Evolutionary conservation across 495 filamentous ascomycete genomes (phyloP).

Genomic region (Staphylotrichum tortipilum): DNA sequence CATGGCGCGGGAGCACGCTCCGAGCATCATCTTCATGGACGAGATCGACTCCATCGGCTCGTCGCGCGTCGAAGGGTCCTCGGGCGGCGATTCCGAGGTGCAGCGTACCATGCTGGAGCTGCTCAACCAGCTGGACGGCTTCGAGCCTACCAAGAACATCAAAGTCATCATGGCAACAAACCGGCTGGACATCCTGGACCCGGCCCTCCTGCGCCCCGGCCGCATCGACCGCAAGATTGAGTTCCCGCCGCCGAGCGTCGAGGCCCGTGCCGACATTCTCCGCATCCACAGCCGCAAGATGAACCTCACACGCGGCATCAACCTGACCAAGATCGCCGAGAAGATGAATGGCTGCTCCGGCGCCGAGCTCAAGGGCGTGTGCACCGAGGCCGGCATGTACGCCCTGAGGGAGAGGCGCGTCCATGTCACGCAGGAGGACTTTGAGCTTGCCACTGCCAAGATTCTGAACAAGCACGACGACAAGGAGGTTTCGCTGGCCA

Average conservation of each 20-base stretch:
- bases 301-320: conserved; percentile 97
- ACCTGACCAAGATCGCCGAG: conserved; percentile 95
- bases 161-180: conserved; percentile 99
- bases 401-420: conserved; percentile 89
- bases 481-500: conserved; percentile 60
- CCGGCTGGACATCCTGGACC: conserved; percentile 92
- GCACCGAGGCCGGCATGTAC: conserved; percentile 96
- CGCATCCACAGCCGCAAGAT: conserved; percentile 94
- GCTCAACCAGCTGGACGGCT: conserved; percentile 96
- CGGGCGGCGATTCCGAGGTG: conserved; percentile 95
- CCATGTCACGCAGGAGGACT: conserved; percentile 98
- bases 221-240: conserved; percentile 99
- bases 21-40: conserved; percentile 99
- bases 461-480: conserved; percentile 99
- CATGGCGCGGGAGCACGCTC: conserved; percentile 97
- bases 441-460: conserved; percentile 97
- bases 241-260: conserved; percentile 94
- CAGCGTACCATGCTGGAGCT: conserved; percentile 99
- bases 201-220: conserved; percentile 84
- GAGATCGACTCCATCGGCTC: conserved; percentile 99
- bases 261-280: conserved; percentile 95
- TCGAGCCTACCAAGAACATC: conserved; percentile 99
- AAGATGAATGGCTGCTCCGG: conserved; percentile 99
- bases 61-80: conserved; percentile 89
- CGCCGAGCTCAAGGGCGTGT: conserved; percentile 94